Conservation (phyloP, 2,329 filamentous ascomycete genomes). For the Aspergillus versicolor region DNA sequence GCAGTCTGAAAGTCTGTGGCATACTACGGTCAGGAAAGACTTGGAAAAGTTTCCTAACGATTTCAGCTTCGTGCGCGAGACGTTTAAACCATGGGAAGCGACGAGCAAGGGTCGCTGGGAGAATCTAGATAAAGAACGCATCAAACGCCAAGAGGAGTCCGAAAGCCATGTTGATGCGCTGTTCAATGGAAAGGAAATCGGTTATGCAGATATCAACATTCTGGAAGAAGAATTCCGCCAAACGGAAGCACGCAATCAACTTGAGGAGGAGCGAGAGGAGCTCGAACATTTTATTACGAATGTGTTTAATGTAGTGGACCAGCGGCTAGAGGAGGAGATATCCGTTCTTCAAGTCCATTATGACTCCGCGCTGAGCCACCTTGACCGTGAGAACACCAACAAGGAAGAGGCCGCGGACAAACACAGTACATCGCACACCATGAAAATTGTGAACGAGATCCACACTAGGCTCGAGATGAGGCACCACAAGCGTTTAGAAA, state of each 20-base stretch:
- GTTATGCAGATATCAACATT: conserved; percentile 56
- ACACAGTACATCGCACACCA: conserved; percentile 42
- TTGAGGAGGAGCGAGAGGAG: conserved; percentile 54
- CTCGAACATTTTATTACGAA: conserved; percentile 50
- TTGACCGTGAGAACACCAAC: conserved; percentile 41
- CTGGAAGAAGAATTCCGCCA: conserved; percentile 57
- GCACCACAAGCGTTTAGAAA: conserved; percentile 50
- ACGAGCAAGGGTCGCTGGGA: conserved; percentile 44
- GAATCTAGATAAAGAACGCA: conserved; percentile 49
- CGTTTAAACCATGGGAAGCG: conserved; percentile 47
- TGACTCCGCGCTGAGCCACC: conserved; percentile 42
- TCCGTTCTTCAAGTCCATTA: conserved; percentile 49
- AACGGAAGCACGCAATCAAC: conserved; percentile 50
- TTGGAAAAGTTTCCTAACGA: conserved; percentile 40
- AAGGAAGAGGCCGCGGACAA: conserved; percentile 31
- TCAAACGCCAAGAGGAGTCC: conserved; percentile 51
- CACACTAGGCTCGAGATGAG: conserved; percentile 50
- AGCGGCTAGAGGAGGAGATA: conserved; percentile 51
- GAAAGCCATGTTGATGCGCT: conserved; percentile 54
- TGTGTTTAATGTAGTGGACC: conserved; percentile 53
- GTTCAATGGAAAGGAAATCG: conserved; percentile 58
- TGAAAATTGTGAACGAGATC: conserved; percentile 47
- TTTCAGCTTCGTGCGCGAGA: conserved; percentile 45
- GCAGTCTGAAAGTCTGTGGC: conserved; percentile 34
- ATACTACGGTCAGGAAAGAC: conserved; percentile 31